A percentile compares a stretch with the other conserved stretches of the same genome.
These are phyloP conservation scores for Penicillium turbatum DNA, from an alignment of 495 filamentous ascomycete species.

Conservation along the genomic window DNA sequence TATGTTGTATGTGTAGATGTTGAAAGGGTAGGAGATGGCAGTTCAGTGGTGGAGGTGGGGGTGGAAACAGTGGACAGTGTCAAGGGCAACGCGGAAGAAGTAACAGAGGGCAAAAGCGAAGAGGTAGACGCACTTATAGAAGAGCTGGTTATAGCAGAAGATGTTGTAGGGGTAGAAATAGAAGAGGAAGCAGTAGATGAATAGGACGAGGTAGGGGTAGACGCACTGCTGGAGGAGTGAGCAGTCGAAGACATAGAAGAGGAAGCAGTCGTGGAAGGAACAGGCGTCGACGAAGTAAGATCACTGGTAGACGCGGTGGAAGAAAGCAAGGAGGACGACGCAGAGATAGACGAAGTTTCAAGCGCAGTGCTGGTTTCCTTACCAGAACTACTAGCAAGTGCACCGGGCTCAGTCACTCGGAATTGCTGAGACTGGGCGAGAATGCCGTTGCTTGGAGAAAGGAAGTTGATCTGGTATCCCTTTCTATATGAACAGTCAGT, in stretches of 20 bases:
- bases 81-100: background rate
- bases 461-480: conserved; percentile 36
- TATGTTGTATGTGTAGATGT: background rate
- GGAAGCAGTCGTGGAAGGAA: conserved; percentile 18
- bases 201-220: conserved; percentile 20
- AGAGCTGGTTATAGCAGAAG: conserved; percentile 19
- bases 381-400: conserved; percentile 25
- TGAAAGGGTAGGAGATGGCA: background rate
- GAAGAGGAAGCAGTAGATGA: conserved; percentile 21
- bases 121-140: conserved; percentile 12
- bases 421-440: conserved; percentile 36
- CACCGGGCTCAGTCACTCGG: conserved; percentile 23
- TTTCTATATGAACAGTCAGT: conserved; percentile 14
- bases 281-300: conserved; percentile 16
- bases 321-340: conserved; percentile 8
- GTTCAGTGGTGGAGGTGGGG: background rate
- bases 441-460: conserved; percentile 26
- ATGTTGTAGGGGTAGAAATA: conserved; percentile 21
- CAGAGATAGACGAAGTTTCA: conserved; percentile 16
- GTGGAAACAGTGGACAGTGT: conserved; percentile 9
- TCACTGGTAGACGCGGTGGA: conserved; percentile 14
- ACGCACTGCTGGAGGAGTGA: conserved; percentile 28
- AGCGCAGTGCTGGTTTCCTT: conserved; percentile 29
- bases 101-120: conserved; percentile 13
- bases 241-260: conserved; percentile 21